Percentiles rank a stretch among this genome's conserved stretches.
Evolutionary conservation across 305 asterid species (phyloP).

Genomic region (Coffea humblotiana): DNA sequence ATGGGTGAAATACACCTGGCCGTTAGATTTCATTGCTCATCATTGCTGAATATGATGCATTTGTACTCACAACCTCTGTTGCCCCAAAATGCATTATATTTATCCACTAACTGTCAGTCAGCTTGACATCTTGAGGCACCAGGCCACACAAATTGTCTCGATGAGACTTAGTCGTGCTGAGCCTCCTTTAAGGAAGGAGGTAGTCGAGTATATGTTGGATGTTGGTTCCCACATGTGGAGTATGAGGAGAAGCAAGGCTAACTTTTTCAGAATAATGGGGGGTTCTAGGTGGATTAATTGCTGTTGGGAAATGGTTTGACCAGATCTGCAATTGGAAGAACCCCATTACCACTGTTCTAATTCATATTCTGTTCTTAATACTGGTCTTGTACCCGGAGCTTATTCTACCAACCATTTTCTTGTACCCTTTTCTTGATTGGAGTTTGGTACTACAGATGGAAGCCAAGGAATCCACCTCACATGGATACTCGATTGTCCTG

Average conservation of each 20-base stretch:
- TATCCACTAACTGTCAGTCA: conserved; percentile 67
- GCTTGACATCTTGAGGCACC: conserved; percentile 64
- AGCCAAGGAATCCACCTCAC: conserved; percentile 64
- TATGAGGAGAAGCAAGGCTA: conserved; percentile 76
- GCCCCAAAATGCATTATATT: conserved; percentile 82
- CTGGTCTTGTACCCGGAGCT: conserved; percentile 63
- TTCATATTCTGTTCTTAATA: conserved; percentile 60
- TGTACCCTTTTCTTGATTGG: conserved; percentile 59
- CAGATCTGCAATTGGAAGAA: conserved; percentile 71
- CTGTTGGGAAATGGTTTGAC: conserved; percentile 48
- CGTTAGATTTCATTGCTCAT: conserved; percentile 60
- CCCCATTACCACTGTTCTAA: conserved; percentile 53
- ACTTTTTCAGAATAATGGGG: conserved; percentile 63
- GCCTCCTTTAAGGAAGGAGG: conserved; percentile 69
- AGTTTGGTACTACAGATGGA: conserved; percentile 64
- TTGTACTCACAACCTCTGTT: conserved; percentile 55
- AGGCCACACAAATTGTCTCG: conserved; percentile 66
- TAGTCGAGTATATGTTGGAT: conserved; percentile 69
- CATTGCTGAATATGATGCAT: conserved; percentile 52
- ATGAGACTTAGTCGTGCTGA: conserved; percentile 70
- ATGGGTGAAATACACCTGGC: conserved; percentile 80
- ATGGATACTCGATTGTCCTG: conserved; percentile 68
- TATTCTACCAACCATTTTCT: conserved; percentile 62
- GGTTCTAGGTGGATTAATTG: conserved; percentile 39
- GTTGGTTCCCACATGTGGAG: conserved; percentile 74